phyloP scores from a whole-genome alignment of 106 monocot genomes.

The Platanthera zijinensis region DNA sequence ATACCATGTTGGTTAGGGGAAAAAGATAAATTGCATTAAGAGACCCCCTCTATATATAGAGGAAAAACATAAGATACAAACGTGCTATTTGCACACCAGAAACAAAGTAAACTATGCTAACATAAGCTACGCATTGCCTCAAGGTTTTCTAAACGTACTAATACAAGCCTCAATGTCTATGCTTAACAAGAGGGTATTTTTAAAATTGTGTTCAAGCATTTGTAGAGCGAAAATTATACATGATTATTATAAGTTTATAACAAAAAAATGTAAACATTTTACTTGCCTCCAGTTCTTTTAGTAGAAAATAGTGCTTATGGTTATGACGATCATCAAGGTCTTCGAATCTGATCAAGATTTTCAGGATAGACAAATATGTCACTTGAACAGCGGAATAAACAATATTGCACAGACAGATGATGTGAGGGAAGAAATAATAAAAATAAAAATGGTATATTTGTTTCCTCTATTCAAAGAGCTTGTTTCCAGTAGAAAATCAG shows the following conservation, averaged over 20 bases:
- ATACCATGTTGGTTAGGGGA: no score
- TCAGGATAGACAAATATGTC: not conserved
- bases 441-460: not conserved
- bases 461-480: not conserved
- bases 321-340: constrained; percentile 19
- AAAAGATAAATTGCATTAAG: no score
- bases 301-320: constrained; percentile 35
- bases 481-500: not conserved
- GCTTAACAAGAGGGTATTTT: not conserved
- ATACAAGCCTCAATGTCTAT: not conserved
- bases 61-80: no score
- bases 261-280: not conserved
- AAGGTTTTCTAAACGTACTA: not conserved
- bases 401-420: not conserved
- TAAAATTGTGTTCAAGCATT: not conserved
- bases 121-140: not conserved
- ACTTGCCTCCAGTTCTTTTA: constrained; percentile 47
- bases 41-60: no score
- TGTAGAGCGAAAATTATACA: not conserved
- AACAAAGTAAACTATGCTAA: no score
- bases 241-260: not conserved
- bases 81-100: no score
- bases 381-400: not conserved
- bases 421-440: not conserved
- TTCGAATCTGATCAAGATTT: constrained; percentile 48